phyloP scores from a whole-genome alignment of 495 filamentous ascomycete species.

The Astrothelium macrocarpum region DNA sequence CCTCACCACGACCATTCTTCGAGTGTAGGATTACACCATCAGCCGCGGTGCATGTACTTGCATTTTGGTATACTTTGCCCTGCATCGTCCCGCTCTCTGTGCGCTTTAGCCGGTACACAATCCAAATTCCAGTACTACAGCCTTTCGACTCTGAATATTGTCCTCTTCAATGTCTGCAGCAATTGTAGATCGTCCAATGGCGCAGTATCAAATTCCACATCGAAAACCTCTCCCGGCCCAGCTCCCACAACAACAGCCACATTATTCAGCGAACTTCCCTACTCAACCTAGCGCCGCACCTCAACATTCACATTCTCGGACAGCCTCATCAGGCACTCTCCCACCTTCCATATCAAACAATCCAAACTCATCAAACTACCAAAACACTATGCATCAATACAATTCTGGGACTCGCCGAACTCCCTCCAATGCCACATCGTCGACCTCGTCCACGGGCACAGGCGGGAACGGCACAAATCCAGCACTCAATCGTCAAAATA shows the following conservation, averaged over 20 bases:
- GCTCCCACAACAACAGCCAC: neutral
- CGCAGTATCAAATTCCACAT: conserved; percentile 6
- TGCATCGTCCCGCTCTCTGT: neutral
- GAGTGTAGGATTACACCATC: neutral
- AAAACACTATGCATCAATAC: neutral
- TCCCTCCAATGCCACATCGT: conserved; percentile 36
- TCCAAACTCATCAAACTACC: neutral
- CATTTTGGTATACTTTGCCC: neutral
- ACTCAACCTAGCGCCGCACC: neutral
- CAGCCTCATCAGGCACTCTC: neutral
- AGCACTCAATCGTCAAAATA: conserved; percentile 27
- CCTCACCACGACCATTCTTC: neutral
- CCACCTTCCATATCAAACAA: neutral
- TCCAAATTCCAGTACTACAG: neutral
- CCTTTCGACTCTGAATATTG: neutral
- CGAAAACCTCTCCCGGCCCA: conserved; percentile 9
- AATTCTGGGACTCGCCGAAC: conserved; percentile 25
- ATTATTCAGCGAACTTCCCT: neutral
- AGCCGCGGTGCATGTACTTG: neutral
- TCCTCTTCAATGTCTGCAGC: neutral
- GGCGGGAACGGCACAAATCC: conserved; percentile 11
- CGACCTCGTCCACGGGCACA: conserved; percentile 31
- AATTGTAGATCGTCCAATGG: conserved; percentile 3
- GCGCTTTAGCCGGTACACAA: neutral
- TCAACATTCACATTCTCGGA: conserved; percentile 3